A percentile compares a stretch with the other conserved stretches of the same genome.
Evolutionary conservation across 768 basidiomycete species (phyloP).

Genomic region (Lentinus brumalis): DNA sequence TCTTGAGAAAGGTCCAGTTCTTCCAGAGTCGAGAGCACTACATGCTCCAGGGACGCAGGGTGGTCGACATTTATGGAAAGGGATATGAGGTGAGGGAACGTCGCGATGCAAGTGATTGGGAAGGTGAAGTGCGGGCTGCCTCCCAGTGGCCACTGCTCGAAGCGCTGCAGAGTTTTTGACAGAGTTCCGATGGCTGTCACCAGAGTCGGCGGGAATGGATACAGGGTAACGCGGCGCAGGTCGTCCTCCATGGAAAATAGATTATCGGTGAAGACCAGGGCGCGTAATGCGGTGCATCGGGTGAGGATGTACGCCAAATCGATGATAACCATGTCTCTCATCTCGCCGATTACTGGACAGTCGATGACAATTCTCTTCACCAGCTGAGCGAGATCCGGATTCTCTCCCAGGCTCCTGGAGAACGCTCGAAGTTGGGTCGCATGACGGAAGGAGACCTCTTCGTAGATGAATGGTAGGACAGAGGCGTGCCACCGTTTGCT

Average conservation of each 20-base stretch:
- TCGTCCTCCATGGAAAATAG: constrained; percentile 5
- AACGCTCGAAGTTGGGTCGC: constrained; percentile 1
- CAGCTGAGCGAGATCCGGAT: not conserved
- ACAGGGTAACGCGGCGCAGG: not conserved
- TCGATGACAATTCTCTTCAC: constrained; percentile 1
- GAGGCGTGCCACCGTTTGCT: not conserved
- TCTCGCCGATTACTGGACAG: not conserved
- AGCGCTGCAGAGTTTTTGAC: not conserved
- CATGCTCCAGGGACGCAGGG: not conserved
- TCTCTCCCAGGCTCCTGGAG: not conserved
- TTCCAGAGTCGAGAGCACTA: not conserved
- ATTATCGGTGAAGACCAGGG: constrained; percentile 6
- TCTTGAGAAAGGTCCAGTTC: constrained; percentile 6
- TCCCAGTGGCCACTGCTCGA: constrained; percentile 7
- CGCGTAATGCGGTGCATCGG: not conserved
- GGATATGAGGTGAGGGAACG: not conserved
- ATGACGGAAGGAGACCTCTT: constrained; percentile 3
- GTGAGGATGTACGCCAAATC: constrained; percentile 2
- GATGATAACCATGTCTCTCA: not conserved
- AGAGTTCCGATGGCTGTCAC: not conserved
- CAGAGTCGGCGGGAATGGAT: not conserved
- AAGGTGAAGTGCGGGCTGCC: constrained; percentile 3
- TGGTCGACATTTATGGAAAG: constrained; percentile 8
- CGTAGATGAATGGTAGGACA: not conserved
- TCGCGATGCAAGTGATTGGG: not conserved